Conservation (phyloP, 805 yeast species). For the Yueomyces sinensis region DNA sequence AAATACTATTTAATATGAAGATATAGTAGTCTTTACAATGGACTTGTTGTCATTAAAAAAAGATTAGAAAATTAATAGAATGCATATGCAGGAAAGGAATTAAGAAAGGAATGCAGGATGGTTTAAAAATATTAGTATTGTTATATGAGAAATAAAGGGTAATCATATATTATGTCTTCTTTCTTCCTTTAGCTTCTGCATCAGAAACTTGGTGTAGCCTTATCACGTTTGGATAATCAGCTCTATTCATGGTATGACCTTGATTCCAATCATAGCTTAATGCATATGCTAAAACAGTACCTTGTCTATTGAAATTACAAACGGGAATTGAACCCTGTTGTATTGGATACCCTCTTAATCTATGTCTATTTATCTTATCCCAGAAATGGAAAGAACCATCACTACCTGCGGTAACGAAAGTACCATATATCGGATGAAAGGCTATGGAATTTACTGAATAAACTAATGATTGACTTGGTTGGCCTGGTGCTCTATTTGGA, state of each 20-base stretch:
- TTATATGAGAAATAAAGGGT: too few relatives aligned
- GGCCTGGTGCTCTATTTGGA: slow-evolving; percentile 32
- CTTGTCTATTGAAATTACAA: slow-evolving; percentile 70
- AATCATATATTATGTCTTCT: slow-evolving; percentile 22
- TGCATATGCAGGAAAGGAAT: too few relatives aligned
- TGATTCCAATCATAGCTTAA: slow-evolving; percentile 92
- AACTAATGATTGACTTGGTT: slow-evolving; percentile 49
- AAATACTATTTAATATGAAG: too few relatives aligned
- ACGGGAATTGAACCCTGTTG: slow-evolving; percentile 58
- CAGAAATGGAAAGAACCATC: slow-evolving; percentile 92
- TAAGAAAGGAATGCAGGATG: too few relatives aligned
- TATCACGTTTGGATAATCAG: slow-evolving; percentile 60
- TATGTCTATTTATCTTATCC: slow-evolving; percentile 87
- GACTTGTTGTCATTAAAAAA: too few relatives aligned
- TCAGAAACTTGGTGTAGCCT: slow-evolving; percentile 78
- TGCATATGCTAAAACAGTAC: slow-evolving; percentile 82
- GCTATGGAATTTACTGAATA: slow-evolving; percentile 69
- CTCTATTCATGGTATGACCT: slow-evolving; percentile 68
- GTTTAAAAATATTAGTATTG: too few relatives aligned
- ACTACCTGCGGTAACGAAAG: slow-evolving; percentile 87
- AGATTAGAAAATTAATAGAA: too few relatives aligned
- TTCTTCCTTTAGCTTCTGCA: slow-evolving; percentile 58
- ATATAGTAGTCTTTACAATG: too few relatives aligned
- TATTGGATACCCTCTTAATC: slow-evolving; percentile 69
- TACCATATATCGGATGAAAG: slow-evolving; percentile 84